Base-by-base conservation (phyloP, 2,329 filamentous ascomycete genomes). In the Cryphonectria naterciae region DNA sequence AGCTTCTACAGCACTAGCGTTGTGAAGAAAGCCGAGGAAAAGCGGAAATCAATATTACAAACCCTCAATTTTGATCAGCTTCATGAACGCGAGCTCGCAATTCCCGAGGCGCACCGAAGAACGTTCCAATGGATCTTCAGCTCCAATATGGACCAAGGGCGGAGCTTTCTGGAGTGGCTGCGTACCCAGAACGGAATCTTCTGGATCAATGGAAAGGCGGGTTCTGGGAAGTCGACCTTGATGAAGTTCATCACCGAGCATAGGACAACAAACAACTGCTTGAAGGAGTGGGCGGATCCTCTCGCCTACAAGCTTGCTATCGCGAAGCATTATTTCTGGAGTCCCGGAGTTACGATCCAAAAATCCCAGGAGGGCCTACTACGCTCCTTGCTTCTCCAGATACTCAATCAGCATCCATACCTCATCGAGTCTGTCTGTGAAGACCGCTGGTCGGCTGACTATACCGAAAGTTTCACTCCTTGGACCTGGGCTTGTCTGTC, bases 271-370 rank as follows among this genome's bases (percentile, higher is more conserved):
- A 17, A 35, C 32, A 70, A 4, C 35, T 22, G 15, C 32, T 37
- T 67, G 32, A 17, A n/a, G 1, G 46, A 67, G n/a, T 70, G 64
- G 68, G 54, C 61, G 11, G 49, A 41, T 32, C 17, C 49, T 39
- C 28, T 25, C 7, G 28, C n/a, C 13, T 54, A 62, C 41, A 68
- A 37, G 11, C 66, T 49, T 22, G 35, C 49, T 17, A 37, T 67
- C 22, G 68, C 64, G 5, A 70, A 63, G 25, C 68, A 70, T 62
- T 73, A 61, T 43, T 73, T 73, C 56, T 73, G 72, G 72, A 70
- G 60, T 37, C 41, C 61, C 10, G 72, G 70, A 25, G 68, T 68
- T 11, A 13, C 25, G 7, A 60, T 70, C 25, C 70, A 73, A 37
- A 73, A 61, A 43, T 72, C 70, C 2, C 67, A 67, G n/a, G 67